A percentile compares a stretch with the other conserved stretches of the same genome.
These are phyloP conservation scores for Dillenia turbinata DNA, from an alignment of 164 flowering plant genomes.

Conservation along the genomic window DNA sequence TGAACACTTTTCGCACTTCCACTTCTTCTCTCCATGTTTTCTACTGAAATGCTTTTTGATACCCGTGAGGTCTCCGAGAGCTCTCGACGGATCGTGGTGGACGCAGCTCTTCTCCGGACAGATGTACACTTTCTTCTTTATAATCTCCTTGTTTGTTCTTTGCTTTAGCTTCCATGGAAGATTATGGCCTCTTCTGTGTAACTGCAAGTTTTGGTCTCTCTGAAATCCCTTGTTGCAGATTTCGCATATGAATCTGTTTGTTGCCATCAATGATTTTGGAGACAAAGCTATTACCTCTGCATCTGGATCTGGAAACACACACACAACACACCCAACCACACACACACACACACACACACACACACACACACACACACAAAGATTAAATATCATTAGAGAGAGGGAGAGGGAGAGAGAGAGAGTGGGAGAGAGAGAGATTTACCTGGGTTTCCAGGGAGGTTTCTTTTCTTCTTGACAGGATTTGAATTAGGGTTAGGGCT, in stretches of 20 bases:
- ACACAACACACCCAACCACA: neutral
- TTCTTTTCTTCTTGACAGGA: constrained; percentile 47
- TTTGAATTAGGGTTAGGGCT: constrained; percentile 29
- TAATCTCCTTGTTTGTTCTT: constrained; percentile 43
- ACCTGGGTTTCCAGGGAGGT: constrained; percentile 77
- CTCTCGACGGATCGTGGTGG: constrained; percentile 66
- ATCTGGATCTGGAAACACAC: constrained; percentile 51
- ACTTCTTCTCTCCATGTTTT: constrained; percentile 83
- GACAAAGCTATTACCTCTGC: constrained; percentile 73
- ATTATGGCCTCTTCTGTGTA: constrained; percentile 64
- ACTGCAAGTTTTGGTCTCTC: constrained; percentile 73
- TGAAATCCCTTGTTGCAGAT: constrained; percentile 82
- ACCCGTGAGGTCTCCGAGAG: constrained; percentile 79
- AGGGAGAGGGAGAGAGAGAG: neutral
- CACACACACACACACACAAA: no score
- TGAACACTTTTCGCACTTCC: constrained; percentile 76
- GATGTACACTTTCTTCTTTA: constrained; percentile 58
- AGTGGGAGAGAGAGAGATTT: constrained; percentile 3
- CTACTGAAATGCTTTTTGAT: constrained; percentile 74
- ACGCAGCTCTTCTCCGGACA: constrained; percentile 75
- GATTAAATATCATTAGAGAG: no score
- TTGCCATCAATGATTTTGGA: constrained; percentile 69
- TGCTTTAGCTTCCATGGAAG: constrained; percentile 69
- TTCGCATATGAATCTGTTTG: constrained; percentile 66
- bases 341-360: no score